phyloP scores from a whole-genome alignment of 2,329 filamentous ascomycete species.

The Ophiostoma tasmaniense region DNA sequence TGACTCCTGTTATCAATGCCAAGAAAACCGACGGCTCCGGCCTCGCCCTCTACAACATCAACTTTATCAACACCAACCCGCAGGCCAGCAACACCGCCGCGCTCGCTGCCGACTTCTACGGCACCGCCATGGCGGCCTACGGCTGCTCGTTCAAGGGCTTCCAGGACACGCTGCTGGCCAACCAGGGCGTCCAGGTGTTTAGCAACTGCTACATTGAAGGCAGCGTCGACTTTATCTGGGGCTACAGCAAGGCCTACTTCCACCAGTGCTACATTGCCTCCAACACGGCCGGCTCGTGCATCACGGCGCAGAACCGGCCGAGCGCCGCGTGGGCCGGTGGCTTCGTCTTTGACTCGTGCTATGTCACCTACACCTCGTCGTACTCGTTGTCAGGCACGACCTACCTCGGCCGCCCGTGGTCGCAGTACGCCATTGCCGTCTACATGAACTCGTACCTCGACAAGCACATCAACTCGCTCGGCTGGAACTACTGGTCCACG shows the following conservation, averaged over 20 bases:
- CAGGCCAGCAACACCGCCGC: conserved; percentile 23
- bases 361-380: conserved; percentile 39
- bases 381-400: conserved; percentile 32
- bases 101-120: conserved; percentile 29
- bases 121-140: conserved; percentile 26
- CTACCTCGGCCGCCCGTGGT: conserved; percentile 43
- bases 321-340: conserved; percentile 24
- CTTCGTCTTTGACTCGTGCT: conserved; percentile 29
- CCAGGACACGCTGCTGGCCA: conserved; percentile 27
- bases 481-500: conserved; percentile 41
- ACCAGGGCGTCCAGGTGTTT: conserved; percentile 28
- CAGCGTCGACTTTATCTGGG: conserved; percentile 23
- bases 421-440: conserved; percentile 31
- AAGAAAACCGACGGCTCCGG: conserved; percentile 36
- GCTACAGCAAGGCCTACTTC: conserved; percentile 21
- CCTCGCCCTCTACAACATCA: conserved; percentile 45
- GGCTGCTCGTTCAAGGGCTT: conserved; percentile 26
- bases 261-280: conserved; percentile 32
- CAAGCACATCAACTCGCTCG: conserved; percentile 48
- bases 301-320: conserved; percentile 29
- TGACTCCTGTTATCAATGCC: conserved; percentile 36
- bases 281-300: conserved; percentile 27
- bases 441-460: conserved; percentile 43
- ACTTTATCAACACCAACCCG: conserved; percentile 30
- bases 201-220: conserved; percentile 29